phyloP scores from a whole-genome alignment of 768 basidiomycete species.

The Boletus sp. region DNA sequence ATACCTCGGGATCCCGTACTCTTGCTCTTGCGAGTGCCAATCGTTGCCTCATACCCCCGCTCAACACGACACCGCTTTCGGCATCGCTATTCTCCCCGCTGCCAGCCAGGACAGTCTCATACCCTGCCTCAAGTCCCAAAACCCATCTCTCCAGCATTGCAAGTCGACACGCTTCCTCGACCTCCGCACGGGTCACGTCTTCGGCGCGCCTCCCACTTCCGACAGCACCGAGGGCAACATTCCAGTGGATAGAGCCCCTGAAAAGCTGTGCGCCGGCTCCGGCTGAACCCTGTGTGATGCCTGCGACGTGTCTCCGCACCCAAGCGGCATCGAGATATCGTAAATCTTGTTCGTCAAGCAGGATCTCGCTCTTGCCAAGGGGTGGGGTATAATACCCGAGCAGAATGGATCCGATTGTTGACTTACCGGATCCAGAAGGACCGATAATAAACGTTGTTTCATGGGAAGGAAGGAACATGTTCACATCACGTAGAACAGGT shows the following conservation, averaged over 20 bases:
- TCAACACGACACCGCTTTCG: constrained; percentile 65
- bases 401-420: constrained; percentile 60
- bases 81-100: constrained; percentile 40
- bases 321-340: constrained; percentile 68
- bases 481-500: constrained; percentile 54
- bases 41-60: constrained; percentile 91
- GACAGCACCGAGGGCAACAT: constrained; percentile 75
- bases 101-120: constrained; percentile 65
- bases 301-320: constrained; percentile 66
- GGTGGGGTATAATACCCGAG: constrained; percentile 71
- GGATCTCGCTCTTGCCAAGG: constrained; percentile 51
- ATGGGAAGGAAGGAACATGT: constrained; percentile 63
- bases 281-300: constrained; percentile 76
- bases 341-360: constrained; percentile 81
- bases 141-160: constrained; percentile 90
- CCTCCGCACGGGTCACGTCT: constrained; percentile 61
- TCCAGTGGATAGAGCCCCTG: constrained; percentile 77
- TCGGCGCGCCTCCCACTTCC: constrained; percentile 42
- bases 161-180: constrained; percentile 76
- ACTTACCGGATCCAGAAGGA: constrained; percentile 75
- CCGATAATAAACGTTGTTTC: constrained; percentile 83
- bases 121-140: constrained; percentile 77
- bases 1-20: constrained; percentile 79
- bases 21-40: constrained; percentile 85
- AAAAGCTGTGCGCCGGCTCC: constrained; percentile 46